Percentiles rank a stretch among this genome's conserved stretches.
phyloP scores from a whole-genome alignment of 1,139 yeast species.

The Geotrichum macrosporum region DNA sequence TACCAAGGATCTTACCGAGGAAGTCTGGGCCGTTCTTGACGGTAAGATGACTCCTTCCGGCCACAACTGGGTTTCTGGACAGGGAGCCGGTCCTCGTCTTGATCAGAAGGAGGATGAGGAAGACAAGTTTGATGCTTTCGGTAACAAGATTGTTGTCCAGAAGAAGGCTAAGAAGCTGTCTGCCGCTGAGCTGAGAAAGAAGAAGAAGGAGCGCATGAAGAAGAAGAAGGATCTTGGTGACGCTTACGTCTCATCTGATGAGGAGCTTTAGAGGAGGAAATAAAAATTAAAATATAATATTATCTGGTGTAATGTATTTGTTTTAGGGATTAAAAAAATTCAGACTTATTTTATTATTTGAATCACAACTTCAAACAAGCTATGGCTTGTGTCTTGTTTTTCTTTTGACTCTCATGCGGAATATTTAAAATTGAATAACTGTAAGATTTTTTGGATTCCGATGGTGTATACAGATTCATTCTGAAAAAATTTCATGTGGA shows the following conservation, averaged over 20 bases:
- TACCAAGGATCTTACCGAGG: conserved; percentile 98
- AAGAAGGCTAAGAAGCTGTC: conserved; percentile 97
- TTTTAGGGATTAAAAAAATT: too few relatives aligned
- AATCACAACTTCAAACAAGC: too few relatives aligned
- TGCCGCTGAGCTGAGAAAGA: conserved; percentile 99
- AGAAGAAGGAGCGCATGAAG: conserved; percentile 99
- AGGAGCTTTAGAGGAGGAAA: conserved; percentile 53
- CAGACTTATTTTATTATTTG: too few relatives aligned
- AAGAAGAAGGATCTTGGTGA: conserved; percentile 99
- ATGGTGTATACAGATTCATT: too few relatives aligned
- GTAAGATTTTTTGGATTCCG: too few relatives aligned
- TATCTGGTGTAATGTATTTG: too few relatives aligned
- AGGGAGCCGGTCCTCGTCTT: conserved; percentile 99
- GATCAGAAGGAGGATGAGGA: conserved; percentile 93
- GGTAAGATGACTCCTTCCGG: conserved; percentile 99
- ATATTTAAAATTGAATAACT: too few relatives aligned
- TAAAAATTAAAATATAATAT: background rate
- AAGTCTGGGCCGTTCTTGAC: conserved; percentile 98
- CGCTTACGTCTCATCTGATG: conserved; percentile 96
- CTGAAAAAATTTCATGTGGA: too few relatives aligned
- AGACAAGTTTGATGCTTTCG: conserved; percentile 99
- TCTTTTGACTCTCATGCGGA: too few relatives aligned
- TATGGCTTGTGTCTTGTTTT: too few relatives aligned
- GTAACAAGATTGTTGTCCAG: conserved; percentile 95
- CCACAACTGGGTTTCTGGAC: conserved; percentile 99